These are phyloP conservation scores for Xylaria sp. DNA, from an alignment of 2,329 filamentous ascomycete species.

Conservation along the genomic window DNA sequence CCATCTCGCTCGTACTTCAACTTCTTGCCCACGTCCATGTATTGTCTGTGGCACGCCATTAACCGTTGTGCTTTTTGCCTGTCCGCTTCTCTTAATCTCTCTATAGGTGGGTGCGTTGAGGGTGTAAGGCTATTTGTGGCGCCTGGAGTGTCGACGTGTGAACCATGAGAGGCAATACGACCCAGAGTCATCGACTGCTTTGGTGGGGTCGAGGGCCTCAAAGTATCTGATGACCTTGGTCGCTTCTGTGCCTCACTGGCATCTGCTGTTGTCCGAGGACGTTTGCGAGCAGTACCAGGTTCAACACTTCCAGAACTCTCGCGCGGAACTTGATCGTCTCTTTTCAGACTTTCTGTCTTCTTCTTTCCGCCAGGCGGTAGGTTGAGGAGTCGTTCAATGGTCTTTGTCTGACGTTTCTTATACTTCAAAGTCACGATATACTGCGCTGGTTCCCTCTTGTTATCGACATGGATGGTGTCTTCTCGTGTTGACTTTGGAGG, in stretches of 20 bases:
- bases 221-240: slow-evolving; percentile 58
- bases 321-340: slow-evolving; percentile 46
- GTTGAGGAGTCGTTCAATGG: slow-evolving; percentile 60
- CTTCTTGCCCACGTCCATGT: slow-evolving; percentile 58
- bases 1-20: slow-evolving; percentile 67
- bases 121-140: slow-evolving; percentile 57
- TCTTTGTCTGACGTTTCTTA: slow-evolving; percentile 59
- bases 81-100: slow-evolving; percentile 53
- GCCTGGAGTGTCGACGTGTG: slow-evolving; percentile 63
- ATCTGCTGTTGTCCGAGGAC: slow-evolving; percentile 56
- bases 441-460: slow-evolving; percentile 48
- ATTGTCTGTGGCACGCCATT: slow-evolving; percentile 53
- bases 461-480: slow-evolving; percentile 48
- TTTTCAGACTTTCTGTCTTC: slow-evolving; percentile 52
- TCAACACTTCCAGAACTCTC: slow-evolving; percentile 58
- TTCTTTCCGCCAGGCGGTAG: slow-evolving; percentile 52
- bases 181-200: slow-evolving; percentile 63
- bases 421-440: slow-evolving; percentile 61
- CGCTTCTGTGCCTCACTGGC: slow-evolving; percentile 54
- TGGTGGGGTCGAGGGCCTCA: slow-evolving; percentile 62
- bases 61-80: slow-evolving; percentile 48
- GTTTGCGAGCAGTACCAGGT: slow-evolving; percentile 60
- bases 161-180: slow-evolving; percentile 65
- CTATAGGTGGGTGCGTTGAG: slow-evolving; percentile 47
- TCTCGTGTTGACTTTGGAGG: slow-evolving; percentile 49